These are phyloP conservation scores for Xanthoconium separans DNA, from an alignment of 1,284 basidiomycete species.

Conservation along the genomic window DNA sequence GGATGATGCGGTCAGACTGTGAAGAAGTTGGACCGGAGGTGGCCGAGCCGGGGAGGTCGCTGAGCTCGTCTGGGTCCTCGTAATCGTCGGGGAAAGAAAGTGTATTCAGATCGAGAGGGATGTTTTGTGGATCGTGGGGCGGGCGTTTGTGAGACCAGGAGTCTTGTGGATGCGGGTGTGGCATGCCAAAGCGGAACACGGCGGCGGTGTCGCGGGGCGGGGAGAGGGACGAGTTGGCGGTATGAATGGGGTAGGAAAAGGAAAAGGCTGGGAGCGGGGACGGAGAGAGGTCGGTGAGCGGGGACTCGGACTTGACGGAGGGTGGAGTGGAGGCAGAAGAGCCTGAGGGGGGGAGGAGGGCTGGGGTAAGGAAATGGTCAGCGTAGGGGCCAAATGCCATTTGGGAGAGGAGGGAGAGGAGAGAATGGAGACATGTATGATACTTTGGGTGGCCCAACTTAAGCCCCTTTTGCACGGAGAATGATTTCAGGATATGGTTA, in stretches of 20 bases:
- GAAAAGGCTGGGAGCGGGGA: conserved; percentile 21
- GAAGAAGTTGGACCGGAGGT: conserved; percentile 18
- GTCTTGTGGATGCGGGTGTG: conserved; percentile 18
- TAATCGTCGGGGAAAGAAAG: conserved; percentile 53
- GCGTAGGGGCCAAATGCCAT: conserved; percentile 25
- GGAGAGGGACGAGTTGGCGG: not conserved
- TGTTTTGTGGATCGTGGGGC: conserved; percentile 6
- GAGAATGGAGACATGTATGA: not conserved
- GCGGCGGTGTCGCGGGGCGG: not conserved
- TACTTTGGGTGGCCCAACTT: not conserved
- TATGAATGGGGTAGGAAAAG: conserved; percentile 17
- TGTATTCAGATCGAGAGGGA: conserved; percentile 26
- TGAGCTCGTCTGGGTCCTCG: conserved; percentile 46
- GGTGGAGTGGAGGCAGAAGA: conserved; percentile 2
- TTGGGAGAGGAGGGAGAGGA: not conserved
- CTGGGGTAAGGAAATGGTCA: conserved; percentile 16
- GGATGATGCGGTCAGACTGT: conserved; percentile 49
- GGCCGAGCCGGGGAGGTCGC: conserved; percentile 35
- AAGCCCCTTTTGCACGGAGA: conserved; percentile 1
- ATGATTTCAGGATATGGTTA: not conserved
- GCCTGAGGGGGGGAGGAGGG: not conserved
- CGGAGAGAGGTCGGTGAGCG: conserved; percentile 20
- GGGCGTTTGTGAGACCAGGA: conserved; percentile 25
- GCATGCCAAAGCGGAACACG: conserved; percentile 30
- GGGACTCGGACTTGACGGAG: conserved; percentile 31